Evolutionary conservation across 2,329 filamentous ascomycete species (phyloP).

Genomic region (Botrytis tulipae): DNA sequence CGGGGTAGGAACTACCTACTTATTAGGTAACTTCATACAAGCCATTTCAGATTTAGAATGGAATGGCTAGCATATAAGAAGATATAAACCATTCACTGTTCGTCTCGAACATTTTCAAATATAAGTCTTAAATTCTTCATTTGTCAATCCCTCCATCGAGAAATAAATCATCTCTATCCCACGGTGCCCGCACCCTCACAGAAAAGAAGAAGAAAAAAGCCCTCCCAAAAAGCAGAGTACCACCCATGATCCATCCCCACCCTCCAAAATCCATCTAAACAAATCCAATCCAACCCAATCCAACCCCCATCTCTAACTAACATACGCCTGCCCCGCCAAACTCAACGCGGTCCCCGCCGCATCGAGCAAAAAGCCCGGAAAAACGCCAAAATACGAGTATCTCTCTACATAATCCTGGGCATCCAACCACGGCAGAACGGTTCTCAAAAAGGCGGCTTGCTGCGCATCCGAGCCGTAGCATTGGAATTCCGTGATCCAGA

Average conservation of each 20-base stretch:
- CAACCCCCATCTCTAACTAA: not conserved
- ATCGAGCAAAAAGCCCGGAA: slow-evolving; percentile 37
- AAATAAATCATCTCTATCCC: not conserved
- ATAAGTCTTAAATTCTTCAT: not conserved
- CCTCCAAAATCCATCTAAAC: not conserved
- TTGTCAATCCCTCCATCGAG: not conserved
- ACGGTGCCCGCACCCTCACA: not conserved
- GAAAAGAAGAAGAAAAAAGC: not conserved
- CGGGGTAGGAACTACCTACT: no score
- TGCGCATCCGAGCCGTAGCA: slow-evolving; percentile 38
- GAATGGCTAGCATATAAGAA: not conserved
- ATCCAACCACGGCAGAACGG: slow-evolving; percentile 46
- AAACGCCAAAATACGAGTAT: slow-evolving; percentile 41
- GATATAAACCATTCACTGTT: not conserved
- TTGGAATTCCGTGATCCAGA: slow-evolving; percentile 47
- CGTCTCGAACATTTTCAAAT: not conserved
- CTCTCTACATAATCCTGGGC: slow-evolving; percentile 41
- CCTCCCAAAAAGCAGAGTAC: not conserved
- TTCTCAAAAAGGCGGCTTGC: slow-evolving; percentile 41
- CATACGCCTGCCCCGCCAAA: slow-evolving; percentile 24
- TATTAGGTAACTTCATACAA: no score
- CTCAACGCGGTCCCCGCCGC: slow-evolving; percentile 25
- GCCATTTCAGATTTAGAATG: not conserved
- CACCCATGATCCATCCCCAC: not conserved
- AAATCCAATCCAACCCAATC: not conserved